Conservation (phyloP, 345 rosid genomes). For the Hirschfeldia incana region DNA sequence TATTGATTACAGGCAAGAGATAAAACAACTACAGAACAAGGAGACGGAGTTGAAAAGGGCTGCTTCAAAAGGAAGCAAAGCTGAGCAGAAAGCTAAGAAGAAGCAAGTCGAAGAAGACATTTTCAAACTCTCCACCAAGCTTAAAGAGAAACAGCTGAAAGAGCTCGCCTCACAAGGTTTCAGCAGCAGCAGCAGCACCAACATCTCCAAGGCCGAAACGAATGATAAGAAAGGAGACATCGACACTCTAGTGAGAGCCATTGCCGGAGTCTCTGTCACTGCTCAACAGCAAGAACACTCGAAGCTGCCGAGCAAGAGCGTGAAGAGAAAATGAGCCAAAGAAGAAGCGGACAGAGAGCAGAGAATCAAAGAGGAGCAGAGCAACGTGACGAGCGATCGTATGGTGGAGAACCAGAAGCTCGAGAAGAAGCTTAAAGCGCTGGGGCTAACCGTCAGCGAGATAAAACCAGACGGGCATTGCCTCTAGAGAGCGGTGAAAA, state of each 20-base stretch:
- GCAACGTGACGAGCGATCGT: too few species aligned
- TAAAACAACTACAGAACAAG: constrained; percentile 68
- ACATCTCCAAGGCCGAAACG: constrained; percentile 15
- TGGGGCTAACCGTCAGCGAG: too few species aligned
- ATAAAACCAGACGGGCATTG: too few species aligned
- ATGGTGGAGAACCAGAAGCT: too few species aligned
- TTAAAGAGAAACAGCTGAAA: too few species aligned
- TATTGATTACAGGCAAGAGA: constrained; percentile 58
- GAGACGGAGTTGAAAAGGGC: constrained; percentile 82
- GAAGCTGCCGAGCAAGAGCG: constrained; percentile 64
- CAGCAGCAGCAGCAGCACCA: constrained; percentile 2
- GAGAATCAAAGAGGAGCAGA: constrained; percentile 43
- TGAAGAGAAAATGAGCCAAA: constrained; percentile 80
- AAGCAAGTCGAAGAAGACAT: too few species aligned
- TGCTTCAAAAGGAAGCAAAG: constrained; percentile 46
- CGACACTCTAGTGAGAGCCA: constrained; percentile 78
- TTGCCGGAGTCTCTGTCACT: constrained; percentile 74
- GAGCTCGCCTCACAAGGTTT: constrained; percentile 70
- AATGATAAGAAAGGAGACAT: constrained; percentile 60
- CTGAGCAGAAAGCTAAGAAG: too few species aligned
- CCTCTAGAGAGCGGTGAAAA: too few species aligned
- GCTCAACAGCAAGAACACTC: constrained; percentile 53
- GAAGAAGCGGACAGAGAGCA: constrained; percentile 90
- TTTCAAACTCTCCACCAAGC: too few species aligned
- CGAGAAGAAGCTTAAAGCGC: too few species aligned